Evolutionary conservation across 2,329 filamentous ascomycete genomes (phyloP).

Genomic region (Tolypocladium pustulatum): DNA sequence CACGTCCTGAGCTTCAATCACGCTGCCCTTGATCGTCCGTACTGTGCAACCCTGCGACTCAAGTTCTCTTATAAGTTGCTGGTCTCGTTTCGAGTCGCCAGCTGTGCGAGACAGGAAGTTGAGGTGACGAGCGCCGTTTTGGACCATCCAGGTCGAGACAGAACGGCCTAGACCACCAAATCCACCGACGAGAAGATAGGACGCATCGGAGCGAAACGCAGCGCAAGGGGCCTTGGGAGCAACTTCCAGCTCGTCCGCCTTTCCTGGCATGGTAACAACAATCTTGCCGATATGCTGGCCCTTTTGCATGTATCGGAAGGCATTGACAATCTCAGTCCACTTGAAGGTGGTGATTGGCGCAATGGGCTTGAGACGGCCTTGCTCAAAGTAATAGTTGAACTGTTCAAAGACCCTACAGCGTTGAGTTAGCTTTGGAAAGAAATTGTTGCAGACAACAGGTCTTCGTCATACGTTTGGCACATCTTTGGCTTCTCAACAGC

Average conservation of each 20-base stretch:
- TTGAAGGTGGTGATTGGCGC: neutral
- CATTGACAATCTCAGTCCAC: constrained; percentile 5
- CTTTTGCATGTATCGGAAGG: constrained; percentile 11
- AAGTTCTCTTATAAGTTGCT: neutral
- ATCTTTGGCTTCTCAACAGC: neutral
- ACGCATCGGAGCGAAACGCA: neutral
- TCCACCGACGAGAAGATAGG: constrained; percentile 16
- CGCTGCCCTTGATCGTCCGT: constrained; percentile 10
- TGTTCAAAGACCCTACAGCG: neutral
- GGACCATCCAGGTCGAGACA: constrained; percentile 1
- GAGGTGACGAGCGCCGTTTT: neutral
- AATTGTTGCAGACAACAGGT: neutral
- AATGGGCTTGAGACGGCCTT: constrained; percentile 3
- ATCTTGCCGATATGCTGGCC: constrained; percentile 12
- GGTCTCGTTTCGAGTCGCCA: neutral
- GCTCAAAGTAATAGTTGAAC: neutral
- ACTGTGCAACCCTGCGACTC: neutral
- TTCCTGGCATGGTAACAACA: constrained; percentile 5
- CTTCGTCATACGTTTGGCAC: neutral
- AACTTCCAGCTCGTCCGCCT: neutral
- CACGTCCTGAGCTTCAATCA: constrained; percentile 6
- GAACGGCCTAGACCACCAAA: neutral
- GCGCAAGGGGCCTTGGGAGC: neutral
- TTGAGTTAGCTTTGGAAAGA: neutral
- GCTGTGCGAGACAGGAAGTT: constrained; percentile 4